phyloP scores from a whole-genome alignment of 192 early-diverging fungal genomes.

The Podila epigama region DNA sequence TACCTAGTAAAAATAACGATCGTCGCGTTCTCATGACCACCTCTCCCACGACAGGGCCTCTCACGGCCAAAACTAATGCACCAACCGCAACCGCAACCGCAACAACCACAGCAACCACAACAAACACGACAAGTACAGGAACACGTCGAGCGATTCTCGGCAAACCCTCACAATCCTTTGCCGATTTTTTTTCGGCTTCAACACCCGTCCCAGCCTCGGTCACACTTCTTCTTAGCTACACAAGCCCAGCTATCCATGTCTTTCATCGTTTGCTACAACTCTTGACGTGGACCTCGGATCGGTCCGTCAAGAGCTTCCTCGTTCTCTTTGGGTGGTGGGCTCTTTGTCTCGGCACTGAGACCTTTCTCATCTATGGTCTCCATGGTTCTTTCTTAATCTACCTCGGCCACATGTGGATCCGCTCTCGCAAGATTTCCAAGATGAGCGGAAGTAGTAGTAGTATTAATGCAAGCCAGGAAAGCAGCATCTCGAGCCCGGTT shows the following conservation, averaged over 20 bases:
- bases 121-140: too few relatives aligned
- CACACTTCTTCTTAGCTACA: conserved; percentile 50
- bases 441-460: background rate
- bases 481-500: conserved; percentile 13
- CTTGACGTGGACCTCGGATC: conserved; percentile 52
- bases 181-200: conserved; percentile 51
- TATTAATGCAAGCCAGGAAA: too few relatives aligned
- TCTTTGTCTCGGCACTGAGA: conserved; percentile 48
- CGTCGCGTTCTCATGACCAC: conserved; percentile 14
- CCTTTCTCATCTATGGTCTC: conserved; percentile 45
- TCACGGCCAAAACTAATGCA: background rate
- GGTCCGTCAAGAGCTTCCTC: conserved; percentile 51
- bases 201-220: conserved; percentile 54
- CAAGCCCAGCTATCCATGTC: conserved; percentile 44
- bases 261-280: conserved; percentile 49
- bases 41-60: background rate
- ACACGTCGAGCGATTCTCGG: background rate
- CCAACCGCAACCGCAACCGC: background rate
- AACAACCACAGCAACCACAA: conserved; percentile 6
- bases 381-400: conserved; percentile 38
- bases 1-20: conserved; percentile 3
- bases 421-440: conserved; percentile 32
- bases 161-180: conserved; percentile 28
- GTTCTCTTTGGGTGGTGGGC: conserved; percentile 56
- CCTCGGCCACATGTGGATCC: conserved; percentile 45